Evolutionary conservation across 2,329 filamentous ascomycete genomes (phyloP), one percentile per base, ranked within the genome.

Genomic region (Basipetospora chlamydospora): DNA sequence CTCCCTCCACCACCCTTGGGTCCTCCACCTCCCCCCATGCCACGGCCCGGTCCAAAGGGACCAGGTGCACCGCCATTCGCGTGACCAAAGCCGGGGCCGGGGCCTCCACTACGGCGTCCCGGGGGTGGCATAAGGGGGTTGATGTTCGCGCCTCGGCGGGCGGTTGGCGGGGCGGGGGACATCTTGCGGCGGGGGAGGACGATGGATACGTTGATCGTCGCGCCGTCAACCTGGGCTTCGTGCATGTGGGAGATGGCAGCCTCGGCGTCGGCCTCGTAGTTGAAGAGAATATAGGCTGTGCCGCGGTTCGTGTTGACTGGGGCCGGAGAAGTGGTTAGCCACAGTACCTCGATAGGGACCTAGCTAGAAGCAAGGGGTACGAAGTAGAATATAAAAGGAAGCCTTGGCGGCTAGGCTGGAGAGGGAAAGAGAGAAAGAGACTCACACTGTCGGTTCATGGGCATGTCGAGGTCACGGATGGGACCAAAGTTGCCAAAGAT

Each of bases 181-280:
- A 94, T 83, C 47, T 85, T 84, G 49, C 81, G 77, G 34, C 81
- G 74, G 1, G 85, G 85, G 25, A 93, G 66, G 18, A 94, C 84
- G 45, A 95, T 90, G 30, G 83, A 90, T 33, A 95, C 87, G 49
- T 80, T 80, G 50, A 95, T 77, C 26, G 76, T 67, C 16, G 78
- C 74, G 35, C 86, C 86, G 55, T 95, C 87, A 20, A 94, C 62
- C 51, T 93, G 83, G n/a, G 83, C 85, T 60, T 98, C 90, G 57
- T 98, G 90, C 90, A 98, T 96, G 54, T 93, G 83, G 13, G 87
- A 76, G 47, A 95, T 92, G 20, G 90, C 90, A 11, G 76, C 67
- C 58, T 95, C 85, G 17, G 90, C 88, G 44, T 88, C 80, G 34
- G 72, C 66, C 44, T 86, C 73, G 45, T 80, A 68, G 37, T 75